Conservation (phyloP, 306 rosid genomes). For the Quercus rubra region DNA sequence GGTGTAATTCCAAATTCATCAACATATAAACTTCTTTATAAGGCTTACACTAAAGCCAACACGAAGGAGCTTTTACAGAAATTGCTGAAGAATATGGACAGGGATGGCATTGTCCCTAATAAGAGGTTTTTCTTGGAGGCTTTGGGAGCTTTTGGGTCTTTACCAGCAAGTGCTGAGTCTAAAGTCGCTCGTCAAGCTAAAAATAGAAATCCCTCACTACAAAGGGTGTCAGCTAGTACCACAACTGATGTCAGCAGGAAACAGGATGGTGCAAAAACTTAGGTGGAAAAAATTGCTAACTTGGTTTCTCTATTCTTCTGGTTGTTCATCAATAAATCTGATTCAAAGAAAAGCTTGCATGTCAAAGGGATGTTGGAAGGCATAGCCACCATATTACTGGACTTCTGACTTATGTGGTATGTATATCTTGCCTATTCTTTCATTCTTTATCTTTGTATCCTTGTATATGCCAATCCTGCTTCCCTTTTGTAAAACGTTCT, state of each 20-base stretch:
- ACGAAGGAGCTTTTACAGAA: slow-evolving; percentile 65
- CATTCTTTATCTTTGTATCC: not conserved
- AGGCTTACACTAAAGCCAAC: slow-evolving; percentile 81
- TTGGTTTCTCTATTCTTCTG: slow-evolving; percentile 6
- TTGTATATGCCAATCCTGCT: not conserved
- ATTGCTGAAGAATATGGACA: slow-evolving; percentile 74
- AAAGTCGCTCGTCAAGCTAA: not conserved
- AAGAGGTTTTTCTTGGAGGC: slow-evolving; percentile 87
- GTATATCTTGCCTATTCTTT: not conserved
- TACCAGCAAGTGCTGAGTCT: slow-evolving; percentile 37
- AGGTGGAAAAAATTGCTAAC: slow-evolving; percentile 26
- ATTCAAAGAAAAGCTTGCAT: not conserved
- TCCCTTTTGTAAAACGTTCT: not conserved
- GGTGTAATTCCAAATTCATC: slow-evolving; percentile 52
- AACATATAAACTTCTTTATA: slow-evolving; percentile 88
- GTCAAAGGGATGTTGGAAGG: not conserved
- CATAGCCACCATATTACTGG: not conserved
- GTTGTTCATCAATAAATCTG: not conserved
- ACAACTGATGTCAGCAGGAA: slow-evolving; percentile 30
- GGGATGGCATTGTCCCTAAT: slow-evolving; percentile 82
- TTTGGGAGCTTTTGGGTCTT: slow-evolving; percentile 66
- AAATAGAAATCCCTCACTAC: too few species aligned
- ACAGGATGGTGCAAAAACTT: slow-evolving; percentile 28
- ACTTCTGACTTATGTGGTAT: not conserved
- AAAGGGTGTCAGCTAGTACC: too few species aligned